Evolutionary conservation across 2,329 filamentous ascomycete species (phyloP), one percentile per base, ranked within the genome.

Genomic region (Phyllosticta citrichinensis): DNA sequence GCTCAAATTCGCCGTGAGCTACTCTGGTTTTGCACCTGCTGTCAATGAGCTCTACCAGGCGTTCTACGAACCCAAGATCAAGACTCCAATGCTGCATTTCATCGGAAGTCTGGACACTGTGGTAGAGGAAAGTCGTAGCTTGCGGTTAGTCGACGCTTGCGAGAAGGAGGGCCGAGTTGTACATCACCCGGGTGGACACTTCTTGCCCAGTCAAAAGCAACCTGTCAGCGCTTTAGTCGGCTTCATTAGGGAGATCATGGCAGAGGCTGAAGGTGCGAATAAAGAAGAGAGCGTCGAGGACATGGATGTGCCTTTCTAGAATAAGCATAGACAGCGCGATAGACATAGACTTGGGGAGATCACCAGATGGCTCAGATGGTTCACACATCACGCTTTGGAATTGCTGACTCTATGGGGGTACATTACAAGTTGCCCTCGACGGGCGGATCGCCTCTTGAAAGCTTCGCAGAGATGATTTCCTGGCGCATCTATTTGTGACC

Each of bases 111-210:
- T 96, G 66, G 93, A 97, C 76, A 90, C 87, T 2, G 89, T 97
- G 0, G 92, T 97, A 0, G 89, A 91, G 33, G 92, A 97, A 77
- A 74, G 75, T 58, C 79, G 89, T 68, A 89, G 84, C 71, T 77
- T 82, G 67, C 81, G 78, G 22, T 74, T 97, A 62, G 80, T 88
- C 2, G 85, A 91, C 24, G 79, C 81, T 55, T 90, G 86, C 71
- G 80, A 65, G 70, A 67, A 82, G 66, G 77, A 80, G 60, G 76
- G 74, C 52, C 80, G 76, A 66, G 79, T 83, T 58, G 79, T 87
- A 58, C 84, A 87, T 67, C 91, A 96, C 74, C 92, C 93, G 1
- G 93, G 93, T 8, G 92, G 92, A 0, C 93, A 97, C 73, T 91
- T 96, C 69, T 83, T 97, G 68, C 93, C 93, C 0, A 85, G 74